Evolutionary conservation across 169 alveolate genomes (phyloP).

Genomic region (Eimeria zaria): DNA sequence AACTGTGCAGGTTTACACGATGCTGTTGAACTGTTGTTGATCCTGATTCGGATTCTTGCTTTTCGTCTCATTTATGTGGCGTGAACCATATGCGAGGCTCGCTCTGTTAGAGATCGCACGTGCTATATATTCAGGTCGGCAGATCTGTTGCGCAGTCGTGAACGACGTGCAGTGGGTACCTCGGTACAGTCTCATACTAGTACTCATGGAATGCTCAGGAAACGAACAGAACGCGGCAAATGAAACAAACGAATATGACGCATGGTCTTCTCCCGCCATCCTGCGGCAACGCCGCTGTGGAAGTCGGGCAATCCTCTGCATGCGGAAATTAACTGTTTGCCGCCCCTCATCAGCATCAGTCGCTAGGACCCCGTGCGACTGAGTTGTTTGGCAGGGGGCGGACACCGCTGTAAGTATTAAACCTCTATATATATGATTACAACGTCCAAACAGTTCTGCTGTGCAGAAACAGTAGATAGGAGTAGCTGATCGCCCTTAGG

Average conservation of each 20-base stretch:
- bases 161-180: neutral
- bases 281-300: slow-evolving; percentile 34
- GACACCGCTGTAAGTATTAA: neutral
- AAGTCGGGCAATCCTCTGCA: slow-evolving; percentile 67
- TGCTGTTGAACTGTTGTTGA: no score
- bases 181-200: neutral
- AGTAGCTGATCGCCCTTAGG: neutral
- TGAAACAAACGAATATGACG: neutral
- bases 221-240: neutral
- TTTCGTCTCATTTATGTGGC: no score
- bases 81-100: no score
- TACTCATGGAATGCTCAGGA: neutral
- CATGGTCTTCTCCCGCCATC: slow-evolving; percentile 81
- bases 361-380: slow-evolving; percentile 14
- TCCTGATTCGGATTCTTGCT: no score
- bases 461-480: neutral
- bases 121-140: no score
- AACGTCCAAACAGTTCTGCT: neutral
- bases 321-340: slow-evolving; percentile 19
- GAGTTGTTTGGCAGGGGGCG: slow-evolving; percentile 68
- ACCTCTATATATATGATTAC: neutral
- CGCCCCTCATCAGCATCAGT: slow-evolving; percentile 67
- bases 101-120: neutral
- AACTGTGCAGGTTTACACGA: no score
- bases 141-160: neutral